Conservation (phyloP, 2,329 filamentous ascomycete species). For the Pseudocercospora fijiensis region DNA sequence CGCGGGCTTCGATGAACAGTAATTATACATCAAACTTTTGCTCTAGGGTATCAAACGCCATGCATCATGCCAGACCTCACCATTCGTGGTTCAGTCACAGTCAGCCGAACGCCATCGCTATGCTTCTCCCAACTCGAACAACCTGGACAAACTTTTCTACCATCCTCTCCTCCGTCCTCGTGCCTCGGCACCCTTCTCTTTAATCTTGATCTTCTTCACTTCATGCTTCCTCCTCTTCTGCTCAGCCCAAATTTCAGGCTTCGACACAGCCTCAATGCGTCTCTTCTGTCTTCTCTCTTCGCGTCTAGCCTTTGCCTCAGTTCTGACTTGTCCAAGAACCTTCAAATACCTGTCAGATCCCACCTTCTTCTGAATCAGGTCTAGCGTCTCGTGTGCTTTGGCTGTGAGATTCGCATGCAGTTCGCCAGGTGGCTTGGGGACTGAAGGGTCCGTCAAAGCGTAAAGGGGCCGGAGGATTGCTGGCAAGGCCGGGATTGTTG, state of each 20-base stretch:
- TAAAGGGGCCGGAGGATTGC: conserved; percentile 68
- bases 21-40: background rate
- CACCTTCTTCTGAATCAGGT: conserved; percentile 78
- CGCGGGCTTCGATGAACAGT: background rate
- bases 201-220: conserved; percentile 78
- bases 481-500: conserved; percentile 63
- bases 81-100: background rate
- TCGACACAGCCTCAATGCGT: conserved; percentile 79
- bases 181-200: conserved; percentile 72
- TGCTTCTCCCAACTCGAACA: conserved; percentile 5
- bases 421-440: conserved; percentile 56
- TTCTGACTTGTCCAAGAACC: conserved; percentile 69
- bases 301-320: conserved; percentile 68
- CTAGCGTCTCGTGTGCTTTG: conserved; percentile 74
- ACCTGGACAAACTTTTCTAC: conserved; percentile 39
- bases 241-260: conserved; percentile 74
- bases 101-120: conserved; percentile 18
- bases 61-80: conserved; percentile 10
- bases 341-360: conserved; percentile 78
- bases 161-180: conserved; percentile 70
- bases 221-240: conserved; percentile 83
- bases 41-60: background rate
- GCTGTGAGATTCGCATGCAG: conserved; percentile 69
- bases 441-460: conserved; percentile 75
- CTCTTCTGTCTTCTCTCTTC: conserved; percentile 78